Conservation (phyloP, 371 early-diverging fungal species). For the Mucor ambiguus region DNA sequence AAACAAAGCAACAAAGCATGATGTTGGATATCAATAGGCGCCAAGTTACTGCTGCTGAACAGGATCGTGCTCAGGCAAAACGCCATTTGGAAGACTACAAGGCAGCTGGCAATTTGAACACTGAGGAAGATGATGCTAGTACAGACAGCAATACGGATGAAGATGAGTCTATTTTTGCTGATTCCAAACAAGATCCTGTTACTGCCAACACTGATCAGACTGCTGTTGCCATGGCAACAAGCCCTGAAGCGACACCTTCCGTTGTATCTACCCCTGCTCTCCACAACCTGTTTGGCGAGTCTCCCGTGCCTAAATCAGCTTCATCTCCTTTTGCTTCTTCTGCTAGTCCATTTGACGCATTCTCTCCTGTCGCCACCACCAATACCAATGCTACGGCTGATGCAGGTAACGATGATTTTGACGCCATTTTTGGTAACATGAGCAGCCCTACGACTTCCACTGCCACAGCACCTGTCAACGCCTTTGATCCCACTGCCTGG, state of each 20-base stretch:
- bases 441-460: constrained; percentile 5
- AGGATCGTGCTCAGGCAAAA: constrained; percentile 44
- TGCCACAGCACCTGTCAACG: constrained; percentile 6
- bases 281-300: constrained; percentile 18
- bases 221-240: background rate
- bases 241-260: constrained; percentile 7
- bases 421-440: constrained; percentile 46
- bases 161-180: constrained; percentile 10
- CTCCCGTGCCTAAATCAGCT: background rate
- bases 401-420: constrained; percentile 35
- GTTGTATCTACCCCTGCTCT: constrained; percentile 23
- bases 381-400: background rate
- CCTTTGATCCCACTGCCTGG: constrained; percentile 33
- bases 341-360: constrained; percentile 6
- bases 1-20: constrained; percentile 49
- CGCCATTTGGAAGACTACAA: constrained; percentile 43
- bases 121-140: background rate
- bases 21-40: constrained; percentile 52
- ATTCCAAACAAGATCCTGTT: background rate
- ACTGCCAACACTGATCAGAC: background rate
- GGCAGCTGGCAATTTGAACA: constrained; percentile 28
- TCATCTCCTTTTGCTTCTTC: background rate
- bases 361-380: constrained; percentile 2
- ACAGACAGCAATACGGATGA: constrained; percentile 1
- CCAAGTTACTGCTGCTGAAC: constrained; percentile 54